Percentiles rank a stretch among this genome's conserved stretches.
phyloP scores from a whole-genome alignment of 2,329 filamentous ascomycete genomes.

The Colletotrichum gigasporum region DNA sequence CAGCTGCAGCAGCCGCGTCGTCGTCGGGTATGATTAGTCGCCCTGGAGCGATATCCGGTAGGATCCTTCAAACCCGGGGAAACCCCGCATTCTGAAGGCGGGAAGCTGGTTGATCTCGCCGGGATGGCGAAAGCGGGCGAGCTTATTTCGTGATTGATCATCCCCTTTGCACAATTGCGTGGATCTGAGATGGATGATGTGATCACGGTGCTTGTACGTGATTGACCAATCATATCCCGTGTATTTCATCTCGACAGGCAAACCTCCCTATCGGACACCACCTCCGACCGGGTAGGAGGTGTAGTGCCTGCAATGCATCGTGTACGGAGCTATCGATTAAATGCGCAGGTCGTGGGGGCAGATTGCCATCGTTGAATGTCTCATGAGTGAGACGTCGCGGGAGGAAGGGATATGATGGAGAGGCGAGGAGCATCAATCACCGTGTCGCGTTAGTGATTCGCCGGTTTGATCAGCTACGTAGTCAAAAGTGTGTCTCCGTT shows the following conservation, averaged over 20 bases:
- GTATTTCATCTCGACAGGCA: neutral
- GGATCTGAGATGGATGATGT: slow-evolving; percentile 23
- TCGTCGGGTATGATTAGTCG: neutral
- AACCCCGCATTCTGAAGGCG: neutral
- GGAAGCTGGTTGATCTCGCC: neutral
- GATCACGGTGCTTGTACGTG: neutral
- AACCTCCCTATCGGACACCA: neutral
- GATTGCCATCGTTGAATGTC: no score
- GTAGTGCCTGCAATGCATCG: no score
- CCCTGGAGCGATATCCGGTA: slow-evolving; percentile 16
- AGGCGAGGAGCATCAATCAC: no score
- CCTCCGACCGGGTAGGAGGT: neutral
- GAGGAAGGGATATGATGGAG: no score
- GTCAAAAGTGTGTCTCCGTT: no score
- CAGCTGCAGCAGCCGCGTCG: neutral
- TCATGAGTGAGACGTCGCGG: no score
- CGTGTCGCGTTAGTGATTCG: no score
- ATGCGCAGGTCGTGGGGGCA: no score
- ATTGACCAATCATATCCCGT: neutral
- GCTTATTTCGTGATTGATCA: slow-evolving; percentile 30
- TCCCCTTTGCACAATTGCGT: slow-evolving; percentile 19
- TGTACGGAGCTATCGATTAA: no score
- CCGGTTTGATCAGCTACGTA: no score
- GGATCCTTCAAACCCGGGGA: neutral
- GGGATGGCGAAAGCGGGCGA: slow-evolving; percentile 16